Evolutionary conservation across 148 eudicot genomes (phyloP).

Genomic region (Rhododendron williamsianum): DNA sequence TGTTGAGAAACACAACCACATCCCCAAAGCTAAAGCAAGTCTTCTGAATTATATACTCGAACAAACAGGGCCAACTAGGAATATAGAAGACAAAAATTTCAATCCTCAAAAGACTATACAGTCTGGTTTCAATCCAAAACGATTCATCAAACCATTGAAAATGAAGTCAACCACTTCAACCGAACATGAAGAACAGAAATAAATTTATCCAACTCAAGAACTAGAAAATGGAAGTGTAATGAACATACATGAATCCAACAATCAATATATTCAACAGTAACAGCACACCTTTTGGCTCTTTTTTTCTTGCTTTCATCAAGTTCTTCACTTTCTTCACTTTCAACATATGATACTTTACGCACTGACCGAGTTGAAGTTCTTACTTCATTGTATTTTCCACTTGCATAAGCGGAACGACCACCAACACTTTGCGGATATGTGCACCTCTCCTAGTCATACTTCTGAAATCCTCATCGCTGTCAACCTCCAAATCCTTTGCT

Average conservation of each 20-base stretch:
- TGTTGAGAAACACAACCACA: not conserved
- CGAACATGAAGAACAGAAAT: not conserved
- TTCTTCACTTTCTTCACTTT: conserved; percentile 94
- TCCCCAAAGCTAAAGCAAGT: not conserved
- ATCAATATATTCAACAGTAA: not conserved
- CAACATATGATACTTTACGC: conserved; percentile 85
- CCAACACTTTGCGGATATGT: conserved; percentile 36
- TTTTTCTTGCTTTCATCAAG: conserved; percentile 62
- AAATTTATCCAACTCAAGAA: conserved; percentile 2
- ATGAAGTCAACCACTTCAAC: not conserved
- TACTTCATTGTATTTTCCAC: conserved; percentile 45
- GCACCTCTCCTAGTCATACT: conserved; percentile 38
- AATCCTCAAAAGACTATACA: not conserved
- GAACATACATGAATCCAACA: not conserved
- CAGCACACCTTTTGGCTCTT: conserved; percentile 74
- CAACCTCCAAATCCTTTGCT: conserved; percentile 68
- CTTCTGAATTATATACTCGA: not conserved
- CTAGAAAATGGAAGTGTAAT: not conserved
- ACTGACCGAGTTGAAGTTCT: conserved; percentile 76
- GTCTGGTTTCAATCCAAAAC: not conserved
- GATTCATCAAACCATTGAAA: not conserved
- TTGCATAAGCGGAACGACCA: conserved; percentile 35
- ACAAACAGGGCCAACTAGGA: not conserved
- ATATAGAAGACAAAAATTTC: not conserved
- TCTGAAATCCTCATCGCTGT: conserved; percentile 59